Percentiles rank a stretch among this genome's conserved stretches.
Conservation (phyloP, 495 filamentous ascomycete genomes). For the Neurospora tetraspora region DNA sequence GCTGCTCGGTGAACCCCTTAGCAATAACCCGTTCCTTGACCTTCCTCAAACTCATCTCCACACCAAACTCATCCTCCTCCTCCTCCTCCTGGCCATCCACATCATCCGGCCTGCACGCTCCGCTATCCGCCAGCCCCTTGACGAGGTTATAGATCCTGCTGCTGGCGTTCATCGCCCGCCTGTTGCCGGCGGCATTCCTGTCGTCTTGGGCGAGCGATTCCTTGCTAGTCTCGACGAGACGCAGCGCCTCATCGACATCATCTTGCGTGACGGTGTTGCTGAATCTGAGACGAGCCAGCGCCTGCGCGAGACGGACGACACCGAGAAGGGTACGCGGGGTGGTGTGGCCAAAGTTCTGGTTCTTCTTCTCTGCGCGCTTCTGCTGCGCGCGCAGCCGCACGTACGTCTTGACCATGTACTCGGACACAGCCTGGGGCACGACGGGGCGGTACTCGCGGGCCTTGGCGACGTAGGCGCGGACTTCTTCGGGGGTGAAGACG, state of each 20-base stretch:
- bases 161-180: slow-evolving; percentile 66
- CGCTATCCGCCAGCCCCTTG: slow-evolving; percentile 70
- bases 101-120: slow-evolving; percentile 57
- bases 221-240: slow-evolving; percentile 86
- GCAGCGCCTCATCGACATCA: slow-evolving; percentile 90
- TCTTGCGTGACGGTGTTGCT: slow-evolving; percentile 71
- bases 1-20: slow-evolving; percentile 93
- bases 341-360: slow-evolving; percentile 85
- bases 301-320: slow-evolving; percentile 85
- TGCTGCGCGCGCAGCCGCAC: slow-evolving; percentile 83
- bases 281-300: slow-evolving; percentile 89
- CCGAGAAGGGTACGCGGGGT: slow-evolving; percentile 89
- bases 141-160: slow-evolving; percentile 92
- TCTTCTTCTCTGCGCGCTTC: slow-evolving; percentile 76
- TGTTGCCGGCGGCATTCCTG: slow-evolving; percentile 37
- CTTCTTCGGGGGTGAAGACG: slow-evolving; percentile 80
- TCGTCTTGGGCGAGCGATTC: slow-evolving; percentile 66
- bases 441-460: slow-evolving; percentile 79
- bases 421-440: slow-evolving; percentile 72
- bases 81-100: slow-evolving; percentile 53
- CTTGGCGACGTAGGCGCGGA: slow-evolving; percentile 90
- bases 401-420: slow-evolving; percentile 95
- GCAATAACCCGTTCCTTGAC: slow-evolving; percentile 84
- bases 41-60: slow-evolving; percentile 75
- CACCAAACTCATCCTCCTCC: slow-evolving; percentile 29